phyloP scores from a whole-genome alignment of 2,329 filamentous ascomycete genomes.

The Aureobasidium sp. region DNA sequence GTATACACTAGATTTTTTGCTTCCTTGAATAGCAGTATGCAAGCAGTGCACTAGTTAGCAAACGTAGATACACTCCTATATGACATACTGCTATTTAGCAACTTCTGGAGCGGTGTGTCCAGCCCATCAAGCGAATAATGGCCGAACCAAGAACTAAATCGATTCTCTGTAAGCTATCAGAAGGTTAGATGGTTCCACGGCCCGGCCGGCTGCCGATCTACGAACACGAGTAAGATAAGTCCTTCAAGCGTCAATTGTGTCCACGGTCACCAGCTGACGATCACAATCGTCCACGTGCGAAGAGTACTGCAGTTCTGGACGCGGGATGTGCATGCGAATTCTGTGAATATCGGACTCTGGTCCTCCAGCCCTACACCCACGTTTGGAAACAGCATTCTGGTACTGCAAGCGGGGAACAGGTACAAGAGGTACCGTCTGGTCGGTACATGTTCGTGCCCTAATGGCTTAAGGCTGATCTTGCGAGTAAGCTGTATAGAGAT shows the following conservation, averaged over 20 bases:
- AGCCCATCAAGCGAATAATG: too few relatives aligned
- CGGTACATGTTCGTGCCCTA: background rate
- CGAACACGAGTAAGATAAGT: background rate
- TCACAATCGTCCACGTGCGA: too few relatives aligned
- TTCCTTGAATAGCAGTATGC: too few relatives aligned
- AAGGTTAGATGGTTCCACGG: background rate
- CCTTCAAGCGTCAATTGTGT: background rate
- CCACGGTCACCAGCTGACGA: background rate
- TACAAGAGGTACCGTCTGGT: background rate
- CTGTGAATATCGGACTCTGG: background rate
- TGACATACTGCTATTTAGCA: too few relatives aligned
- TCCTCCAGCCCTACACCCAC: background rate
- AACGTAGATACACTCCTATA: too few relatives aligned
- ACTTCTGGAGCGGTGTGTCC: too few relatives aligned
- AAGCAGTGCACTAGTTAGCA: too few relatives aligned
- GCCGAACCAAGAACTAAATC: background rate
- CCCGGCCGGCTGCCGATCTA: background rate
- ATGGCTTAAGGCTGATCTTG: background rate
- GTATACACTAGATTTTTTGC: too few relatives aligned
- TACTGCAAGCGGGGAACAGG: background rate
- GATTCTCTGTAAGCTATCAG: background rate
- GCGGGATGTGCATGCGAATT: background rate
- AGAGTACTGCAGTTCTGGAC: background rate
- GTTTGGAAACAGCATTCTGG: background rate
- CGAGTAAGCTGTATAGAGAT: too few relatives aligned